A percentile compares a stretch with the other conserved stretches of the same genome.
These are phyloP conservation scores for Rhizophora mangle DNA, from an alignment of 345 rosid genomes.

Conservation along the genomic window DNA sequence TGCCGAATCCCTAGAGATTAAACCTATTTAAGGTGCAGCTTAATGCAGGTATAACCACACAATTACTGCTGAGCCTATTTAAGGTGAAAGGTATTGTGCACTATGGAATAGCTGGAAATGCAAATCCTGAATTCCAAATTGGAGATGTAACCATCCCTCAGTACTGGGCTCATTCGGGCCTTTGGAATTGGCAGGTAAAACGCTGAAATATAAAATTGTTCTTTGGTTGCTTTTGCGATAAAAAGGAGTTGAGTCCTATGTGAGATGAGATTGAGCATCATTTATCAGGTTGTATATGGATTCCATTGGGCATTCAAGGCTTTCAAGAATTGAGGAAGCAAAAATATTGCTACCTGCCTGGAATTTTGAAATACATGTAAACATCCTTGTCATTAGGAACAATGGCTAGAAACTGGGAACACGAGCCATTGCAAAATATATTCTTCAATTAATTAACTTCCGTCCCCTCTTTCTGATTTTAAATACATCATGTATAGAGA, in stretches of 20 bases:
- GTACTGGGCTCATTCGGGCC: constrained; percentile 67
- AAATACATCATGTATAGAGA: constrained; percentile 31
- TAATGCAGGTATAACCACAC: constrained; percentile 66
- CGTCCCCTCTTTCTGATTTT: background rate
- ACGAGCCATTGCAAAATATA: too few relatives aligned
- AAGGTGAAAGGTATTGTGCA: constrained; percentile 63
- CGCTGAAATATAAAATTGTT: background rate
- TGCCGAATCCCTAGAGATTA: background rate
- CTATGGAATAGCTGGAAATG: constrained; percentile 64
- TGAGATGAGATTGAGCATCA: too few relatives aligned
- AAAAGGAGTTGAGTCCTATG: too few relatives aligned
- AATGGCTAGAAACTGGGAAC: too few relatives aligned
- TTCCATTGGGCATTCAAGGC: too few relatives aligned
- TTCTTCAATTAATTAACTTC: background rate
- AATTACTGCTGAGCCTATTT: constrained; percentile 50
- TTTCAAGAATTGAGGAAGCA: too few relatives aligned
- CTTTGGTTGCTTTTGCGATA: background rate
- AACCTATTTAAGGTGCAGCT: constrained; percentile 29
- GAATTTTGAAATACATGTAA: too few relatives aligned
- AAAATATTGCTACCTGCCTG: too few relatives aligned
- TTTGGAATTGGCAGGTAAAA: constrained; percentile 76
- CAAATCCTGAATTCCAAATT: constrained; percentile 26
- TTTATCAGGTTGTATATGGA: too few relatives aligned
- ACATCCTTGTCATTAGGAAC: too few relatives aligned
- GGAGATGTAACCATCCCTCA: constrained; percentile 33